Conservation (phyloP, 768 basidiomycete genomes). For the Termitomyces titanicus region DNA sequence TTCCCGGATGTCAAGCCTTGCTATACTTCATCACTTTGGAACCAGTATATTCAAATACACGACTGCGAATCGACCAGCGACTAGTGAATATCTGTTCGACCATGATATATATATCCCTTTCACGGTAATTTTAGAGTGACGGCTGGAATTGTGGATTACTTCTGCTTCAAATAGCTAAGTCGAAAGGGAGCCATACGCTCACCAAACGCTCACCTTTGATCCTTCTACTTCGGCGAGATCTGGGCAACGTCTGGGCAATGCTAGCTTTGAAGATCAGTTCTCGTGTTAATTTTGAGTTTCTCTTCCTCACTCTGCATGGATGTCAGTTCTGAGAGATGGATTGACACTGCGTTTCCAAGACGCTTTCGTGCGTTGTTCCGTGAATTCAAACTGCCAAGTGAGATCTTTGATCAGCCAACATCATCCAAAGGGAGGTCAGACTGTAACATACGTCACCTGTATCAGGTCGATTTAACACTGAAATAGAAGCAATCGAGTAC, state of each 20-base stretch:
- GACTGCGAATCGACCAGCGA: no score
- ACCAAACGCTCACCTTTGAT: no score
- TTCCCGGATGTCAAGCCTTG: no score
- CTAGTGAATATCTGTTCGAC: no score
- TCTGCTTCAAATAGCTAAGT: no score
- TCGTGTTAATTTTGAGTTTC: background rate
- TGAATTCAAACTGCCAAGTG: background rate
- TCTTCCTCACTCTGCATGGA: background rate
- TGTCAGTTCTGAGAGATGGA: background rate
- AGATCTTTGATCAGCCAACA: background rate
- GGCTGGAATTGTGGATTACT: background rate
- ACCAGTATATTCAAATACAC: background rate
- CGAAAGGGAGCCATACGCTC: no score
- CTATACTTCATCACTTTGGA: background rate
- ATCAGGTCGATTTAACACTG: background rate
- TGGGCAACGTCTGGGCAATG: no score
- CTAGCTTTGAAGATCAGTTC: no score
- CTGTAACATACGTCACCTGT: background rate
- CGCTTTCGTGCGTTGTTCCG: background rate
- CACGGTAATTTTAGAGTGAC: no score
- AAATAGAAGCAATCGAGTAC: background rate
- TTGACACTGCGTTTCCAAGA: background rate
- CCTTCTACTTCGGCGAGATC: no score
- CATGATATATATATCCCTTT: no score
- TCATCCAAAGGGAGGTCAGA: background rate